Percentiles rank a stretch among this genome's conserved stretches.
Conservation (phyloP, 495 filamentous ascomycete genomes). For the Annulohypoxylon stygium region DNA sequence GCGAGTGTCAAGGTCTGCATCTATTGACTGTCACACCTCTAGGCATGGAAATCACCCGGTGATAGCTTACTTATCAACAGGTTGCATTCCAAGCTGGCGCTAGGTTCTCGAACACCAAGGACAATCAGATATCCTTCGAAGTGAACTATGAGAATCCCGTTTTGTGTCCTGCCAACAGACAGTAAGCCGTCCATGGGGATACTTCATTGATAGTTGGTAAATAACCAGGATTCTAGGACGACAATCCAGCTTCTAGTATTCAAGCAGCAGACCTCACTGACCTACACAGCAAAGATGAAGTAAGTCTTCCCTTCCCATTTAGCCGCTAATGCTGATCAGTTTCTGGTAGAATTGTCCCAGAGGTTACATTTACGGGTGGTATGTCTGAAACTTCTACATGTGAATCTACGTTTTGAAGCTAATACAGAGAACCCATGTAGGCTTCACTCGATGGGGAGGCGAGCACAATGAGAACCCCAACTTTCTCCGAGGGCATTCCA, state of each 20-base stretch:
- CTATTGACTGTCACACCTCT: not conserved
- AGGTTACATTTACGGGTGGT: not conserved
- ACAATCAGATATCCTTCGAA: not conserved
- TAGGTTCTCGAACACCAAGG: not conserved
- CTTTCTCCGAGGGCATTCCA: not conserved
- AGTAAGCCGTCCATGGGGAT: not conserved
- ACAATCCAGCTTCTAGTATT: not conserved
- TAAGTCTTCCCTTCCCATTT: not conserved
- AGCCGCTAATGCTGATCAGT: not conserved
- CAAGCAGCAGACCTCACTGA: not conserved
- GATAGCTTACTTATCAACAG: not conserved
- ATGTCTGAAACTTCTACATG: not conserved
- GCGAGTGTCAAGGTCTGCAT: not conserved
- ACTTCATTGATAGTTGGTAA: not conserved
- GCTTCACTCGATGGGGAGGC: not conserved
- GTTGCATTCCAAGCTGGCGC: not conserved
- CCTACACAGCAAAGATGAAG: not conserved
- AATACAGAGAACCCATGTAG: not conserved
- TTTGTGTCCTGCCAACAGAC: not conserved
- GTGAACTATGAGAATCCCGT: not conserved
- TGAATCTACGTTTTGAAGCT: not conserved
- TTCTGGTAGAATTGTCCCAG: not conserved
- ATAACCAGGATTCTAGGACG: not conserved
- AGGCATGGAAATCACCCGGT: not conserved
- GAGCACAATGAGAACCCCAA: not conserved